Evolutionary conservation across 495 filamentous ascomycete species (phyloP).

Genomic region (Aspergillus panamensis): DNA sequence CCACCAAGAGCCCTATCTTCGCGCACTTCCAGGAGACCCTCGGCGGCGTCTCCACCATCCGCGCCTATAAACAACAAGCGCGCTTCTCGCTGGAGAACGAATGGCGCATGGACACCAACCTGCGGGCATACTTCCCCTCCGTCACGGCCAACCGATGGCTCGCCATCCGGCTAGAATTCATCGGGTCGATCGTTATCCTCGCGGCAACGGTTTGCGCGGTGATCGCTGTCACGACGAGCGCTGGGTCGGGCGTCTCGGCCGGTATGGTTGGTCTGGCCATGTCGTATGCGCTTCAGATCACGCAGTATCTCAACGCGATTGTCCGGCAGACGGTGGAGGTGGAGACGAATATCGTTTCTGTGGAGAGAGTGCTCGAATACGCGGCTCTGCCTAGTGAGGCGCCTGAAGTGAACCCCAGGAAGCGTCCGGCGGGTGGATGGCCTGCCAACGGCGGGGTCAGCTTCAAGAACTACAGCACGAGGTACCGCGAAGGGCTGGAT

Average conservation of each 20-base stretch:
- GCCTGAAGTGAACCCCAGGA: not conserved
- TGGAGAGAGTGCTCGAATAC: constrained; percentile 95
- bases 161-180: constrained; percentile 90
- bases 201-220: constrained; percentile 68
- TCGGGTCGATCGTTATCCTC: constrained; percentile 79
- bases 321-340: constrained; percentile 98
- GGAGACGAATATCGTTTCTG: constrained; percentile 97
- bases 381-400: constrained; percentile 88
- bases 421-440: constrained; percentile 47
- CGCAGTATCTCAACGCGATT: constrained; percentile 95
- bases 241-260: constrained; percentile 40
- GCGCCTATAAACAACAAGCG: constrained; percentile 83
- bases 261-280: constrained; percentile 89
- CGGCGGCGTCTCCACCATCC: constrained; percentile 88
- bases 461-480: constrained; percentile 87
- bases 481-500: constrained; percentile 84
- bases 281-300: constrained; percentile 95
- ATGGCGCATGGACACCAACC: constrained; percentile 92
- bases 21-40: constrained; percentile 97
- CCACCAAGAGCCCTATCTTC: constrained; percentile 90
- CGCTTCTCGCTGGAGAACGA: constrained; percentile 90
- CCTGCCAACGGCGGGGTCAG: constrained; percentile 82
- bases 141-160: constrained; percentile 95
- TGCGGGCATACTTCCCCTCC: constrained; percentile 91
- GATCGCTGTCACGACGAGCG: constrained; percentile 17